phyloP scores from a whole-genome alignment of 129 eudicot species.

The Flaveria sonorensis region DNA sequence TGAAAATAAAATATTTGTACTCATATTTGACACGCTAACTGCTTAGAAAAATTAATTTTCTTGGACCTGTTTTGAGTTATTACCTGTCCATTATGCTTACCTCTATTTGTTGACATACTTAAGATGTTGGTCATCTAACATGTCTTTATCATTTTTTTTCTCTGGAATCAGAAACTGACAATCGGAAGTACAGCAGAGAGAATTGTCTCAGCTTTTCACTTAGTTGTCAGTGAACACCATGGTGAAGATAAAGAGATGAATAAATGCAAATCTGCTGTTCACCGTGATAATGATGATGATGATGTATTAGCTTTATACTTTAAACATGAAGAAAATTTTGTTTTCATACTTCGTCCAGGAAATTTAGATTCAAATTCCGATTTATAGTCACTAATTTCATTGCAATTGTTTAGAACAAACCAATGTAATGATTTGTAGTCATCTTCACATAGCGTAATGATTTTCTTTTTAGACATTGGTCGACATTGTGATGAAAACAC shows the following conservation, averaged over 20 bases:
- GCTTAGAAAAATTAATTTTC: background rate
- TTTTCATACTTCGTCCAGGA: no score
- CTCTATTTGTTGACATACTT: constrained; percentile 4
- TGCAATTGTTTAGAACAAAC: no score
- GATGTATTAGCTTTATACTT: no score
- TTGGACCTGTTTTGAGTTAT: background rate
- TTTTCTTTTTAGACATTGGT: no score
- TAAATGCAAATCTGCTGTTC: constrained; percentile 75
- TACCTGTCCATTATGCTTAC: background rate
- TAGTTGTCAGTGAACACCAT: constrained; percentile 68
- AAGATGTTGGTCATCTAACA: constrained; percentile 4
- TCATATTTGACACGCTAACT: background rate
- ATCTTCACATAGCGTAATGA: no score
- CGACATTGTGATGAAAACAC: no score
- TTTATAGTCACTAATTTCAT: no score
- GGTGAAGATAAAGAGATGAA: constrained; percentile 77
- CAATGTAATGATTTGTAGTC: no score
- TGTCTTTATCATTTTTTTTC: constrained; percentile 13
- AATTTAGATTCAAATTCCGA: no score
- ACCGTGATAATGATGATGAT: no score
- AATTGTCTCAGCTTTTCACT: constrained; percentile 86
- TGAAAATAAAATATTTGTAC: background rate
- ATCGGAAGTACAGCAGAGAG: constrained; percentile 79
- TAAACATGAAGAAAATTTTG: no score
- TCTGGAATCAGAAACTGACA: constrained; percentile 67